phyloP scores from a whole-genome alignment of 352 stramenopile species.

The Globisporangium paroecandrum region DNA sequence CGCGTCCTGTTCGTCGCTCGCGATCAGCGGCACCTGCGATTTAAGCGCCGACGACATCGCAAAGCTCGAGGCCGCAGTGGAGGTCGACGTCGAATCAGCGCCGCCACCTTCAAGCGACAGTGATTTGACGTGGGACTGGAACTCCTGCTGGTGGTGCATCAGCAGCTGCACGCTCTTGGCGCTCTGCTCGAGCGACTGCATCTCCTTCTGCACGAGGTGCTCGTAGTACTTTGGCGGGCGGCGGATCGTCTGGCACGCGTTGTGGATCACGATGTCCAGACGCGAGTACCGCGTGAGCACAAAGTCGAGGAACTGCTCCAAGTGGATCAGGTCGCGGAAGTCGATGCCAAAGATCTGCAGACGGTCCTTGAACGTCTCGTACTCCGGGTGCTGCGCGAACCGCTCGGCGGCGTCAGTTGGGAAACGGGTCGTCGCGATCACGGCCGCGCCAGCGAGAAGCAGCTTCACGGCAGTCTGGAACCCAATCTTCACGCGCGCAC shows the following conservation, averaged over 20 bases:
- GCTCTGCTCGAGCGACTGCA: conserved; percentile 52
- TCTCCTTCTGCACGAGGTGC: conserved; percentile 86
- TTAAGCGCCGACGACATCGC: conserved; percentile 78
- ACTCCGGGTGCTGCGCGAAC: conserved; percentile 92
- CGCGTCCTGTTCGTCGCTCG: conserved; percentile 59
- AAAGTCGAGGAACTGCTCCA: conserved; percentile 94
- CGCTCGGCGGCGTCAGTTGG: conserved; percentile 89
- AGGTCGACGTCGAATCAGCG: not conserved
- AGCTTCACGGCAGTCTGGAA: conserved; percentile 95
- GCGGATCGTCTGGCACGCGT: conserved; percentile 96
- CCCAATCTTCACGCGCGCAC: conserved; percentile 96
- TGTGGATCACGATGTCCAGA: conserved; percentile 97
- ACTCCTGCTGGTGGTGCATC: conserved; percentile 79
- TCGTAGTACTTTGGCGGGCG: conserved; percentile 93
- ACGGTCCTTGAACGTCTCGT: conserved; percentile 89
- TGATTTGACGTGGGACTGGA: conserved; percentile 64
- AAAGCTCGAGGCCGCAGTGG: conserved; percentile 22
- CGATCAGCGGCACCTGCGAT: conserved; percentile 77
- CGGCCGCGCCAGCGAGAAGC: conserved; percentile 86
- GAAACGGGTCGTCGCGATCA: conserved; percentile 96
- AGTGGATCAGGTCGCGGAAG: conserved; percentile 93
- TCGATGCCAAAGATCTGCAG: conserved; percentile 96
- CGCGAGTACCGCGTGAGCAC: conserved; percentile 77
- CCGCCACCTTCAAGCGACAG: conserved; percentile 30
- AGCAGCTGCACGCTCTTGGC: conserved; percentile 55